Base-by-base conservation (phyloP, 345 rosid species). In the Clarkia xantiana region DNA sequence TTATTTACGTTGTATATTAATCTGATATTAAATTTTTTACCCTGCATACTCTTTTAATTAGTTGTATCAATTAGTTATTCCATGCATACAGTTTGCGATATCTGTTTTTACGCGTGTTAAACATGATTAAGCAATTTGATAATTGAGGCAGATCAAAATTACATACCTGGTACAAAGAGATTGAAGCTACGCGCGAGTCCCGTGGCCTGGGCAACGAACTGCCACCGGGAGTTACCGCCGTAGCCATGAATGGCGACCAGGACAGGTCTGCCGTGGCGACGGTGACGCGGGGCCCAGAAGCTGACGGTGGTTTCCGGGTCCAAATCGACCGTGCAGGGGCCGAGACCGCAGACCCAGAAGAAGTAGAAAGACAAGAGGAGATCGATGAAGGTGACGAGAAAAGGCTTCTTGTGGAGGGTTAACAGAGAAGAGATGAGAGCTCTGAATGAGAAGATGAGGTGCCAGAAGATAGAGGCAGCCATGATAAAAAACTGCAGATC, bases 231-330 rank as follows among this genome's bases (percentile, higher is more conserved):
- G 49, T 71, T 65, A 22, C 85, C 88, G 2, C 94, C 94, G 43
- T 74, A 81, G 23, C 94, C 91, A 19, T 87, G 96, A 18, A 84
- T 50, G 60, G 84, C 57, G 49, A 84, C 78, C 41, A 84, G 73
- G n/a, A 65, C 55, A 0, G 72, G 82, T 12, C 52, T 62, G 3
- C 60, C 20, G 52, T 60, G 56, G 14, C 52, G 62, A 0, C 86
- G 63, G 69, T 72, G 82, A 7, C 57, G 59, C 53, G 94, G 48
- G 49, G 65, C 57, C 86, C 88, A 84, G 57, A 81, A 70, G 58
- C 77, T 81, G 0, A 81, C 38, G 29, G 90, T 81, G 70, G 84
- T 79, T 18, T 72, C 58, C 44, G 69, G 73, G 47, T 79, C 83
- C 18, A 79, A 25, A 62, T 87, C 84, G 18, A 83, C 46, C 36